Evolutionary conservation across 1,284 basidiomycete genomes (phyloP).

Genomic region (Phlebopus sp.): DNA sequence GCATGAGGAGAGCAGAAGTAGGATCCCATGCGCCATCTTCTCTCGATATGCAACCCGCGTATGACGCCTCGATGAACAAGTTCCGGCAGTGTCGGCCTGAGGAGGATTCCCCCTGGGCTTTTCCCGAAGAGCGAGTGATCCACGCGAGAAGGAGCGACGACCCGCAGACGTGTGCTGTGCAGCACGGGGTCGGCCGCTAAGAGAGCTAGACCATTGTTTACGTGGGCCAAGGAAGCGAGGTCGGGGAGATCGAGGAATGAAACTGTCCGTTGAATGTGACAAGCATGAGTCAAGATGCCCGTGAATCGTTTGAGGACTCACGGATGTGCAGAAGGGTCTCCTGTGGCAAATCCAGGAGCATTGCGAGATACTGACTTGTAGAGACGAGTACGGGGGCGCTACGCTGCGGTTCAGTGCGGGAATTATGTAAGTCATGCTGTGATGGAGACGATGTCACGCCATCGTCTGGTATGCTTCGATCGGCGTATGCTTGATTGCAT

Average conservation of each 20-base stretch:
- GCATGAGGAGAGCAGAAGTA: constrained; percentile 64
- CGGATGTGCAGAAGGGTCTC: constrained; percentile 60
- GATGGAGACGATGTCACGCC: no score
- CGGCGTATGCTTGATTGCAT: constrained; percentile 7
- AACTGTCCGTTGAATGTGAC: constrained; percentile 38
- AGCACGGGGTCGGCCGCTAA: constrained; percentile 60
- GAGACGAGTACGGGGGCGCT: not conserved
- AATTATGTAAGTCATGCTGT: not conserved
- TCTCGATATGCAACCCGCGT: constrained; percentile 60
- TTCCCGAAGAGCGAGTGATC: constrained; percentile 60
- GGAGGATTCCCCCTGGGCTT: constrained; percentile 47
- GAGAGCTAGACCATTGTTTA: constrained; percentile 43
- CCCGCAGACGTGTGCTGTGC: constrained; percentile 54
- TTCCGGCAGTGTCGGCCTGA: constrained; percentile 63
- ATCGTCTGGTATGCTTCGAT: constrained; percentile 10
- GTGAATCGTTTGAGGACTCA: constrained; percentile 29
- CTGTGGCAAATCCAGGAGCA: constrained; percentile 42
- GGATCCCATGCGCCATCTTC: constrained; percentile 57
- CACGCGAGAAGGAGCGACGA: constrained; percentile 64
- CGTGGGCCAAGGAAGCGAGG: constrained; percentile 48
- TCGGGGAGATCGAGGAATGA: constrained; percentile 72
- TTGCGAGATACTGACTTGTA: constrained; percentile 1
- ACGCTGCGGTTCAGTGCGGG: not conserved
- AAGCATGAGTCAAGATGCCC: constrained; percentile 4
- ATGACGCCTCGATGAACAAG: constrained; percentile 66